Conservation (phyloP, 2,329 filamentous ascomycete genomes). For the Taxawa tesnikishii region DNA sequence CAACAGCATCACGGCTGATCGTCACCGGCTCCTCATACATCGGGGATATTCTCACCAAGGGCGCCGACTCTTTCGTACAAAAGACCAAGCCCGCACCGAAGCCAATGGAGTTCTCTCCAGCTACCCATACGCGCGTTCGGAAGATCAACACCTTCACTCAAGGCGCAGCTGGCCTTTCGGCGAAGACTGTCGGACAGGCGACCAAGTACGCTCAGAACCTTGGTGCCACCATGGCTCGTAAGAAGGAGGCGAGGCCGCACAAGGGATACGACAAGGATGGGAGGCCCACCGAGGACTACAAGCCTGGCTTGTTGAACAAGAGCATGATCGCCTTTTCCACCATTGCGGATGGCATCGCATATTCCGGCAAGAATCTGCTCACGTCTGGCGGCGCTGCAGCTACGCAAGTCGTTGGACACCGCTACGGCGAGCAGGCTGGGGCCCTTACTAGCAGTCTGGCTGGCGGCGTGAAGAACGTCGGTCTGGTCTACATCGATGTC, state of each 20-base stretch:
- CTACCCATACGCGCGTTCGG: slow-evolving; percentile 73
- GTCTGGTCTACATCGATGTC: slow-evolving; percentile 93
- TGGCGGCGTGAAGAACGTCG: slow-evolving; percentile 88
- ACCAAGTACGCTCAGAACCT: slow-evolving; percentile 79
- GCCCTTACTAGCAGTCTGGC: slow-evolving; percentile 63
- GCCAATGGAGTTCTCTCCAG: slow-evolving; percentile 76
- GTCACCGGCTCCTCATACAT: slow-evolving; percentile 76
- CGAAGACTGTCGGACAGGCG: slow-evolving; percentile 78
- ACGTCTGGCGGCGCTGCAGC: slow-evolving; percentile 65
- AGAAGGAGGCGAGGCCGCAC: slow-evolving; percentile 39
- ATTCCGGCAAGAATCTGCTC: slow-evolving; percentile 69
- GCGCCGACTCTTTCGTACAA: slow-evolving; percentile 69
- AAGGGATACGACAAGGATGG: slow-evolving; percentile 61
- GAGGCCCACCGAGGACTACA: slow-evolving; percentile 52
- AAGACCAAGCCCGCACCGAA: slow-evolving; percentile 66
- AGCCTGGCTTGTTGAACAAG: slow-evolving; percentile 89
- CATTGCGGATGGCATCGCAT: slow-evolving; percentile 83
- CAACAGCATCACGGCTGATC: slow-evolving; percentile 78
- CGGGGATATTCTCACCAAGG: slow-evolving; percentile 61
- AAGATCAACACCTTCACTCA: slow-evolving; percentile 81
- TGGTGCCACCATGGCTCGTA: slow-evolving; percentile 62
- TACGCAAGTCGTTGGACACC: slow-evolving; percentile 75
- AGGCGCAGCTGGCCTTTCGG: slow-evolving; percentile 64
- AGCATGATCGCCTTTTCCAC: slow-evolving; percentile 93
- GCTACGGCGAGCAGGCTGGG: slow-evolving; percentile 77